A percentile compares a stretch with the other conserved stretches of the same genome.
Evolutionary conservation across 257 asterid species (phyloP).

Genomic region (Fraxinus excelsior): DNA sequence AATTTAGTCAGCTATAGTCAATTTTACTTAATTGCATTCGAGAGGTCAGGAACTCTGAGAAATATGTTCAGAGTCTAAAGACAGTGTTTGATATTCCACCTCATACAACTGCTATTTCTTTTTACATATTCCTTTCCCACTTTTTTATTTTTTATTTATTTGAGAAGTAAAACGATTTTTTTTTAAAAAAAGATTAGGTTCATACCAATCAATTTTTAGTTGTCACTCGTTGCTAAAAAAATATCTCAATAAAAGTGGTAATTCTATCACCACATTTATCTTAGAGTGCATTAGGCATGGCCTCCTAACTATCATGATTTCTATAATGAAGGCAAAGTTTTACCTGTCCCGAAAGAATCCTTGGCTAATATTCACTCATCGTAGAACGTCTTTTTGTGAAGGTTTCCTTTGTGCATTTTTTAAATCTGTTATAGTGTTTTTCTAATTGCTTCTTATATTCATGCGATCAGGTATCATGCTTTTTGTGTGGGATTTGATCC

Average conservation of each 20-base stretch:
- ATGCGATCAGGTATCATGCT: constrained; percentile 85
- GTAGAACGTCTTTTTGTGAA: constrained; percentile 12
- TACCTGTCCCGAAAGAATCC: background rate
- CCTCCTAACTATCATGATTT: background rate
- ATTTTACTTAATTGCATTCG: constrained; percentile 14
- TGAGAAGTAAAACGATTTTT: background rate
- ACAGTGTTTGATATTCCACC: constrained; percentile 10
- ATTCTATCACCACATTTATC: background rate
- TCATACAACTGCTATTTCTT: background rate
- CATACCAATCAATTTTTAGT: background rate
- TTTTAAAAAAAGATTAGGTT: background rate
- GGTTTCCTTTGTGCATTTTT: constrained; percentile 12
- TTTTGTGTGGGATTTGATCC: constrained; percentile 97
- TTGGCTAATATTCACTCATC: constrained; percentile 3
- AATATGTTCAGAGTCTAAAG: background rate
- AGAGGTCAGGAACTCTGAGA: constrained; percentile 4
- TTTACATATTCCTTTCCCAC: background rate
- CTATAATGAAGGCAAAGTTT: background rate
- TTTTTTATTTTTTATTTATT: background rate
- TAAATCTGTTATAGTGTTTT: constrained; percentile 7
- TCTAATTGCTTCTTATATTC: constrained; percentile 32
- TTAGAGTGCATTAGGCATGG: background rate
- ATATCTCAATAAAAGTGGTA: background rate
- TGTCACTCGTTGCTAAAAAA: background rate
- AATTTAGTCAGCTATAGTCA: background rate